These are phyloP conservation scores for Flaveria trinervia DNA, from an alignment of 129 eudicot species.

Conservation along the genomic window DNA sequence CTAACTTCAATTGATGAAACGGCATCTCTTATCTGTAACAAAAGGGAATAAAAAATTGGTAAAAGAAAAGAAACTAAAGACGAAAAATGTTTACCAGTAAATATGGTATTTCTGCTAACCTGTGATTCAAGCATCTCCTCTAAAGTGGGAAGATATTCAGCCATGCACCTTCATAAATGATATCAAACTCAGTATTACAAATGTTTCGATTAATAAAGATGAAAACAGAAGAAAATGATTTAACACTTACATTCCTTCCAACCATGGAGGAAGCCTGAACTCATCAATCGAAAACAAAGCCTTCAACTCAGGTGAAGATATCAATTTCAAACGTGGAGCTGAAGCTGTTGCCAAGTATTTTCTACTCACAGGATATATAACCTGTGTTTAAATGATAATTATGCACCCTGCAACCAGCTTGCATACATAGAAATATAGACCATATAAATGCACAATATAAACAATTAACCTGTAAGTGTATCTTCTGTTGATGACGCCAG, in stretches of 20 bases:
- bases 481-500: conserved; percentile 83
- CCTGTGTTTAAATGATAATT: conserved; percentile 42
- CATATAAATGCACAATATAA: conserved; percentile 6
- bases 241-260: conserved; percentile 77
- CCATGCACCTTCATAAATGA: conserved; percentile 78
- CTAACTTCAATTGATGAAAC: conserved; percentile 65
- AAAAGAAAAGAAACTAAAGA: neutral
- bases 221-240: neutral
- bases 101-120: conserved; percentile 41
- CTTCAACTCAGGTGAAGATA: conserved; percentile 78
- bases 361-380: conserved; percentile 75
- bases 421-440: neutral
- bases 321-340: conserved; percentile 81
- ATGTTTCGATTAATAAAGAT: neutral
- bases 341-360: conserved; percentile 51
- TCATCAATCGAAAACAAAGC: conserved; percentile 79
- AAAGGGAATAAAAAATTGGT: neutral
- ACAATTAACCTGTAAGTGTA: conserved; percentile 69
- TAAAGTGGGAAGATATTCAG: conserved; percentile 88
- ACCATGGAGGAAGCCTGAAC: conserved; percentile 87
- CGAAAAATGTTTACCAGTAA: neutral
- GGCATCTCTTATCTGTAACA: conserved; percentile 72
- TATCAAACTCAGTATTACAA: conserved; percentile 10
- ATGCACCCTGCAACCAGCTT: neutral
- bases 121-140: conserved; percentile 74